Percentiles rank a stretch among this genome's conserved stretches.
phyloP scores from a whole-genome alignment of 1,139 yeast genomes.

The Yamadazyma atlantica region DNA sequence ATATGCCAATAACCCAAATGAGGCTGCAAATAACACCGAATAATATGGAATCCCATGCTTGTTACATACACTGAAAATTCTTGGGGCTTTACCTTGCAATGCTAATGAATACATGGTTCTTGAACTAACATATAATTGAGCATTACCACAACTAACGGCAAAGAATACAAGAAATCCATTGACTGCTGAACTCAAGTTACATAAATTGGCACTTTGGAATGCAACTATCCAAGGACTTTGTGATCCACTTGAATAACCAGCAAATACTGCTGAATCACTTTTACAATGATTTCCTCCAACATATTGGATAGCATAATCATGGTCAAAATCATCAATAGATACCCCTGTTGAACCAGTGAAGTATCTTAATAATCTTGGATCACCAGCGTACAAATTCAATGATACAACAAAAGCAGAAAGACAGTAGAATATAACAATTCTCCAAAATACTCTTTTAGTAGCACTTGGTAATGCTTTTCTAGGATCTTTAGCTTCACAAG shows the following conservation, averaged over 20 bases:
- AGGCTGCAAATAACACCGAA: slow-evolving; percentile 62
- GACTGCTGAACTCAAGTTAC: slow-evolving; percentile 59
- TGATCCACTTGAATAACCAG: slow-evolving; percentile 57
- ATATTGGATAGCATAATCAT: slow-evolving; percentile 35
- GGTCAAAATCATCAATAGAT: slow-evolving; percentile 19
- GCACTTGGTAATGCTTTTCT: slow-evolving; percentile 78
- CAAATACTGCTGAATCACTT: slow-evolving; percentile 34
- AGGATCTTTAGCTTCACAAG: slow-evolving; percentile 84
- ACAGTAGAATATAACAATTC: slow-evolving; percentile 67
- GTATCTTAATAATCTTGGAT: slow-evolving; percentile 63
- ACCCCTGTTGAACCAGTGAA: slow-evolving; percentile 39
- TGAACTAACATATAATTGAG: slow-evolving; percentile 77
- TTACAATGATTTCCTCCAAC: slow-evolving; percentile 43
- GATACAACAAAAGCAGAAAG: slow-evolving; percentile 73
- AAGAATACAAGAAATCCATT: slow-evolving; percentile 71
- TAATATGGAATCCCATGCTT: slow-evolving; percentile 70
- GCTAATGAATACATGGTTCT: slow-evolving; percentile 77
- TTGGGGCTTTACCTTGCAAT: slow-evolving; percentile 68
- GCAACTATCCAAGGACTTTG: slow-evolving; percentile 85
- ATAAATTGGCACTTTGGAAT: slow-evolving; percentile 64
- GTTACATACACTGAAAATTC: slow-evolving; percentile 57
- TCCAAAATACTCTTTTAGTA: slow-evolving; percentile 70
- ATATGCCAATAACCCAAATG: slow-evolving; percentile 61
- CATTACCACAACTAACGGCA: slow-evolving; percentile 75
- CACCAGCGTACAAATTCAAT: slow-evolving; percentile 71